Percentiles rank a stretch among this genome's conserved stretches.
These are phyloP conservation scores for Fusarium odoratissimum DNA, from an alignment of 2,329 filamentous ascomycete genomes.

Conservation along the genomic window DNA sequence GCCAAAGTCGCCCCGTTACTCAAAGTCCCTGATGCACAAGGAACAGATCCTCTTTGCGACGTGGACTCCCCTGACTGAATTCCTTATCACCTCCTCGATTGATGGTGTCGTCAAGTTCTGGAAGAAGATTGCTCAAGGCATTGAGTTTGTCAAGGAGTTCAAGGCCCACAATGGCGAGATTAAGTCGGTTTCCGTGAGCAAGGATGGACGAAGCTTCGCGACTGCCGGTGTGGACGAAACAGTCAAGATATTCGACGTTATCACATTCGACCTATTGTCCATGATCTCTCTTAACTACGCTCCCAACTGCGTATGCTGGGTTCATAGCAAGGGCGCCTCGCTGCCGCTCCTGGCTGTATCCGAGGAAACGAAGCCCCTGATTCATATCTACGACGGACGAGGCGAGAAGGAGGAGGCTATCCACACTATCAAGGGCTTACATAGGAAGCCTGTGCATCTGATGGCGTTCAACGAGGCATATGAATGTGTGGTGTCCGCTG, in stretches of 20 bases:
- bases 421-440: conserved; percentile 82
- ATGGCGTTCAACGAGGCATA: conserved; percentile 91
- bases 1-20: conserved; percentile 84
- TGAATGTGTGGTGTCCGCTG: conserved; percentile 91
- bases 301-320: conserved; percentile 89
- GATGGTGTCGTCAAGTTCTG: conserved; percentile 99
- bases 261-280: conserved; percentile 88
- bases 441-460: conserved; percentile 81
- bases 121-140: conserved; percentile 91
- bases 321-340: conserved; percentile 88
- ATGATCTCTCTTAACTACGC: conserved; percentile 82
- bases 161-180: conserved; percentile 90
- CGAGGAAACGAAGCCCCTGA: conserved; percentile 75
- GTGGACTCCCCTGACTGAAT: conserved; percentile 91
- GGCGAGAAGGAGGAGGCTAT: conserved; percentile 82
- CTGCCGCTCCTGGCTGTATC: conserved; percentile 87
- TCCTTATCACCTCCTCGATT: conserved; percentile 91
- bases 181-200: conserved; percentile 83
- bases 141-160: conserved; percentile 99
- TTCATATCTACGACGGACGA: conserved; percentile 89
- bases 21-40: conserved; percentile 97
- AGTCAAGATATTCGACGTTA: conserved; percentile 83
- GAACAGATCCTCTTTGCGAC: conserved; percentile 91
- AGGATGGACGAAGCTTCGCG: conserved; percentile 92
- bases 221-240: conserved; percentile 84